A percentile compares a stretch with the other conserved stretches of the same genome.
phyloP scores from a whole-genome alignment of 2,329 filamentous ascomycete species.

The Pseudogymnoascus sp. region DNA sequence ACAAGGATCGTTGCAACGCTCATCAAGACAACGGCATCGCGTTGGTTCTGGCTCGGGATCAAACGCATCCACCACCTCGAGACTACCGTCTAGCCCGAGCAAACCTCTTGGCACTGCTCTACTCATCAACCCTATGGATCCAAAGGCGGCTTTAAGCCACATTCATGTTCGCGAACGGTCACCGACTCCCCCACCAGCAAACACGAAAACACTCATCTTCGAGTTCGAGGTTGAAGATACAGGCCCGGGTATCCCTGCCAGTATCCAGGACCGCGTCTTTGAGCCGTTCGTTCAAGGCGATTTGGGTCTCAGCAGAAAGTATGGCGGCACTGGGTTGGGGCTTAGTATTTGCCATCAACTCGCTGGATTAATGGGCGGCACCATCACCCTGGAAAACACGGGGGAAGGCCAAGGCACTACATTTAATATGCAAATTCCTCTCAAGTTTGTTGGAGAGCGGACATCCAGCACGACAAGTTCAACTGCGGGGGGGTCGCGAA shows the following conservation, averaged over 20 bases:
- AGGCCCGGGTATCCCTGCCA: slow-evolving; percentile 72
- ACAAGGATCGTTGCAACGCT: slow-evolving; percentile 16
- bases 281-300: slow-evolving; percentile 95
- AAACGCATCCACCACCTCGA: slow-evolving; percentile 42
- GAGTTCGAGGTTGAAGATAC: slow-evolving; percentile 86
- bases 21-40: slow-evolving; percentile 19
- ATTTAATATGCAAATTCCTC: slow-evolving; percentile 74
- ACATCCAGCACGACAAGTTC: slow-evolving; percentile 29
- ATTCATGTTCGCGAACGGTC: slow-evolving; percentile 43
- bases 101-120: slow-evolving; percentile 42
- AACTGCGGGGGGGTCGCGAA: neutral
- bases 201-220: slow-evolving; percentile 61
- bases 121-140: slow-evolving; percentile 53
- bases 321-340: slow-evolving; percentile 79
- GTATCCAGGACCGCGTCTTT: slow-evolving; percentile 76
- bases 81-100: slow-evolving; percentile 22
- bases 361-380: slow-evolving; percentile 73
- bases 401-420: slow-evolving; percentile 47
- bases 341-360: slow-evolving; percentile 85
- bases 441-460: slow-evolving; percentile 65
- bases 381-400: slow-evolving; percentile 61
- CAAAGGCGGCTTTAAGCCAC: slow-evolving; percentile 23
- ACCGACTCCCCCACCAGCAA: slow-evolving; percentile 49
- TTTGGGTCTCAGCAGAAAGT: slow-evolving; percentile 79
- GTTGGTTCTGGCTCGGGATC: slow-evolving; percentile 31